phyloP scores from a whole-genome alignment of 306 rosid genomes.

The Astragalus membranaceus region DNA sequence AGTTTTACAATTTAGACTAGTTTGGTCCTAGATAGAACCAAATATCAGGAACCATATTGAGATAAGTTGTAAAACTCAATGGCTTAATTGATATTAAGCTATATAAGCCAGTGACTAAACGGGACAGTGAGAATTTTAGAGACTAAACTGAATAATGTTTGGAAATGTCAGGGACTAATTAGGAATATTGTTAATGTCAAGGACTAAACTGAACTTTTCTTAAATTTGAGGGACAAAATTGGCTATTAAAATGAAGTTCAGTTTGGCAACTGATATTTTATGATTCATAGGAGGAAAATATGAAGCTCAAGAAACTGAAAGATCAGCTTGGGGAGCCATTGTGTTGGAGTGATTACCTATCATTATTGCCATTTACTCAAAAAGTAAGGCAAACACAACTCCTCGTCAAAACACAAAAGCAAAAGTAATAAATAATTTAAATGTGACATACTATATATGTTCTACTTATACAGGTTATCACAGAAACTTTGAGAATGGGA shows the following conservation, averaged over 20 bases:
- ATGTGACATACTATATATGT: neutral
- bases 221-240: too few species aligned
- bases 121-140: too few species aligned
- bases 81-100: too few species aligned
- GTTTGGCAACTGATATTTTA: constrained; percentile 1
- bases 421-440: neutral
- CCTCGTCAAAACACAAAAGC: neutral
- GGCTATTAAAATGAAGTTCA: neutral
- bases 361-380: constrained; percentile 82
- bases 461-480: constrained; percentile 53
- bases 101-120: too few species aligned
- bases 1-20: too few species aligned
- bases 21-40: too few species aligned
- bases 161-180: too few species aligned
- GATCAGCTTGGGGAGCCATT: constrained; percentile 60
- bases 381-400: constrained; percentile 37
- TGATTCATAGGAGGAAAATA: constrained; percentile 68
- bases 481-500: constrained; percentile 84
- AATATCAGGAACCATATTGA: too few species aligned
- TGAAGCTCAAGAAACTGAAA: constrained; percentile 60
- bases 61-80: too few species aligned
- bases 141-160: too few species aligned
- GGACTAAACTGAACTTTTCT: too few species aligned
- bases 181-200: too few species aligned
- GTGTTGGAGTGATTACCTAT: constrained; percentile 78